phyloP scores from a whole-genome alignment of 805 yeast genomes.

The Wickerhamomyces bisporus region DNA sequence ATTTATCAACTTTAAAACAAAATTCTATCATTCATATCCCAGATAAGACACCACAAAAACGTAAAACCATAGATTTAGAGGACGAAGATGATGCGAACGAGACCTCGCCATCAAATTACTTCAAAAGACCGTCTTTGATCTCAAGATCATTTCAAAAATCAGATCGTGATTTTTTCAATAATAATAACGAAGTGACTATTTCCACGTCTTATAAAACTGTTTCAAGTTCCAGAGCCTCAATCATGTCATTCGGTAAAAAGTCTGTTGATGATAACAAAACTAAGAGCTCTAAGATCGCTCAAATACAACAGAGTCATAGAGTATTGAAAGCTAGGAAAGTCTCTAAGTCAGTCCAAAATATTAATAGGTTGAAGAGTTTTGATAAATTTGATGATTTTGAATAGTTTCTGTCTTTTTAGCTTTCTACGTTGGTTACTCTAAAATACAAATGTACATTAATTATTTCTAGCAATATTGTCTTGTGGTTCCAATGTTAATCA shows the following conservation, averaged over 20 bases:
- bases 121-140: constrained; percentile 35
- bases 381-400: constrained; percentile 6
- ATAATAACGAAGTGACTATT: constrained; percentile 44
- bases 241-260: constrained; percentile 45
- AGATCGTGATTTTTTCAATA: constrained; percentile 35
- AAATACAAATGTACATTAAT: not conserved
- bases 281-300: constrained; percentile 1
- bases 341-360: constrained; percentile 9
- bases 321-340: constrained; percentile 22
- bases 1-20: constrained; percentile 41
- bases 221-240: constrained; percentile 51
- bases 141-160: constrained; percentile 41
- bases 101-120: constrained; percentile 18
- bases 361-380: constrained; percentile 9
- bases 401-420: no score
- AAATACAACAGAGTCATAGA: constrained; percentile 12
- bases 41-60: constrained; percentile 24
- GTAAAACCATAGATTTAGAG: constrained; percentile 16
- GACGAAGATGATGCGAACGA: constrained; percentile 14
- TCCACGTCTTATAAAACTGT: constrained; percentile 51
- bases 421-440: no score
- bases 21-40: constrained; percentile 31
- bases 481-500: no score
- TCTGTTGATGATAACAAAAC: constrained; percentile 5
- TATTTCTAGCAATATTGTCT: no score